Base-by-base conservation (phyloP, 345 rosid genomes). In the Orychophragmus violaceus region DNA sequence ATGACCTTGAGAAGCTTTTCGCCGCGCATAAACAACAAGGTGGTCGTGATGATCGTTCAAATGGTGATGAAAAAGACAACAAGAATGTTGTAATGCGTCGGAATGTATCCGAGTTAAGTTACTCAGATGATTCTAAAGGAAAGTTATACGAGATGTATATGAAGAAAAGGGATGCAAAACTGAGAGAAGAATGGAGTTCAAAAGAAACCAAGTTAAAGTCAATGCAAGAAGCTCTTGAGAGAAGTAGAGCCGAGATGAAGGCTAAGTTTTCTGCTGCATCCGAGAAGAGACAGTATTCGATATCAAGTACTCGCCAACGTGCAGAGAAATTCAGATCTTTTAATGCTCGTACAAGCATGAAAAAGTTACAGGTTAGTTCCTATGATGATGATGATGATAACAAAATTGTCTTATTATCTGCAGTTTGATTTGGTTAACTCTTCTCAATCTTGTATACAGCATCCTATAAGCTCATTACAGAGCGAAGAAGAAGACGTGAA, bases 141-240 rank as follows among this genome's bases (percentile, higher is more conserved):
- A 83, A 82, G 52, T 79, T 82, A 23, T 89, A 82, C 35, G 84
- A 84, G 80, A 80, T 36, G 48, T 93, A 93, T 73, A 85, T 83
- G 96, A 80, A 80, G 80, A 93, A 83, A 82, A 84, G 98, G 60
- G 96, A 93, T 79, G 84, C 83, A 65, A 93, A 88, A 70, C 84
- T 86, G 74, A 88, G 82, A 69, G 90, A 84, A 78, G 97, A 88
- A 51, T 83, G 90, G 95, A 81, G 83, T 41, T 76, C 82, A 5
- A 85, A 90, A 82, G 95, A 85, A 82, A 81, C 84, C 16, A 85
- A 83, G 76, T 62, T 90, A 81, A 93, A 84, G 81, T 83, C 84
- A 67, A 77, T 90, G 98, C 89, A 87, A 67, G 91, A 85, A 66
- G 77, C 76, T 66, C 89, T 90, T 23, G 96, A 88, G 68, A 78